Evolutionary conservation across 352 stramenopile species (phyloP).

Genomic region (Pythium aquatile): DNA sequence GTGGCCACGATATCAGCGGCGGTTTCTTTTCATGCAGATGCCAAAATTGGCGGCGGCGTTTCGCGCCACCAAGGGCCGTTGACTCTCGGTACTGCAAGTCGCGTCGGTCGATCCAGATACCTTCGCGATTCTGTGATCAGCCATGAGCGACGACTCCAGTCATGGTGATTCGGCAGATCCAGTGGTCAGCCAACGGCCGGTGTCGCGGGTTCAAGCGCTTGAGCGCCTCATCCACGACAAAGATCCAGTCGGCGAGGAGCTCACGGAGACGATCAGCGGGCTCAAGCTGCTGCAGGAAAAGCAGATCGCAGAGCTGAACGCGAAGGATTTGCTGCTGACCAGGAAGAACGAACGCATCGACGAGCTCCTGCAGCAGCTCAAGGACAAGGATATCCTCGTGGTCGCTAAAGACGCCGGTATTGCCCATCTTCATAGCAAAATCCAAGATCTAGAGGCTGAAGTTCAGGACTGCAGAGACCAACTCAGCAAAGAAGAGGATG

Average conservation of each 20-base stretch:
- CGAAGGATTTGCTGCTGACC: slow-evolving; percentile 58
- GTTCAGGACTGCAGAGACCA: slow-evolving; percentile 44
- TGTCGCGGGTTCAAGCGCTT: neutral
- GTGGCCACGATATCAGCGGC: neutral
- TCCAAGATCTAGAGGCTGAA: slow-evolving; percentile 28
- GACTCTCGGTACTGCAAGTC: neutral
- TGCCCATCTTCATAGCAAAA: slow-evolving; percentile 13
- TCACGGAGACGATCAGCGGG: slow-evolving; percentile 17
- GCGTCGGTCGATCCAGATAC: neutral
- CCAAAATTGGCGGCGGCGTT: neutral
- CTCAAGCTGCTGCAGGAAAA: slow-evolving; percentile 58
- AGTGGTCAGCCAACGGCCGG: neutral
- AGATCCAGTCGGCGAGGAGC: slow-evolving; percentile 19
- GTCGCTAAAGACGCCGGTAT: slow-evolving; percentile 2
- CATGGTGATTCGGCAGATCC: neutral
- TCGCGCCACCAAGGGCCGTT: neutral
- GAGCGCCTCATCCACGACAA: slow-evolving; percentile 14
- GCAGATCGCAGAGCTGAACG: slow-evolving; percentile 61
- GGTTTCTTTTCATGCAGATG: neutral
- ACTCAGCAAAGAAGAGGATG: slow-evolving; percentile 60
- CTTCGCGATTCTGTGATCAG: neutral
- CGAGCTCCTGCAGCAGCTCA: slow-evolving; percentile 51
- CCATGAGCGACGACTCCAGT: neutral
- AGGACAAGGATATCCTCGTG: slow-evolving; percentile 24
- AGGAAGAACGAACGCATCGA: slow-evolving; percentile 65